These are phyloP conservation scores for Trebouxia gelatinosa DNA, from an alignment of 163 green algal species.

Conservation along the genomic window DNA sequence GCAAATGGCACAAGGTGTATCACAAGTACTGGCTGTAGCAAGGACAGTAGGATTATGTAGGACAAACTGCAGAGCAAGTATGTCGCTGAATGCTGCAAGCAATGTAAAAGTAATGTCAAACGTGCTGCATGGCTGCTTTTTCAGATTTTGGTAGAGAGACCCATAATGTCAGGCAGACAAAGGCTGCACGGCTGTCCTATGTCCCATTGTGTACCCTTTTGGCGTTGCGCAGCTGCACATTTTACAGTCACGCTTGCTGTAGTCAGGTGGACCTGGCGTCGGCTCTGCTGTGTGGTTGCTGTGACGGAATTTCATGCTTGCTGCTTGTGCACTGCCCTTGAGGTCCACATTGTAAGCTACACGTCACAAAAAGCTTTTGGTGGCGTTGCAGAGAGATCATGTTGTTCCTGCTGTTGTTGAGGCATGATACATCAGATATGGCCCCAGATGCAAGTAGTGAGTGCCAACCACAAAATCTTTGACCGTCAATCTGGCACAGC, in stretches of 20 bases:
- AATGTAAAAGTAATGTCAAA: not conserved
- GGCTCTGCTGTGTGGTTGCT: not conserved
- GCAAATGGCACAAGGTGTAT: too few species aligned
- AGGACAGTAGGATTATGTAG: not conserved
- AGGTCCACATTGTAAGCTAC: slow-evolving; percentile 24
- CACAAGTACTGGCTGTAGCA: too few species aligned
- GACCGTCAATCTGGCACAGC: not conserved
- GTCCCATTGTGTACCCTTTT: slow-evolving; percentile 14
- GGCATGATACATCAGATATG: not conserved
- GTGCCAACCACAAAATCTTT: not conserved
- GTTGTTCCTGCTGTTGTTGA: not conserved
- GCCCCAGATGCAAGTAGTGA: not conserved
- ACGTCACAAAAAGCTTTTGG: not conserved
- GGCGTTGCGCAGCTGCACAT: not conserved
- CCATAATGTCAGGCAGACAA: too few species aligned
- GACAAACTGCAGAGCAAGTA: not conserved
- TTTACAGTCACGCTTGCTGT: not conserved
- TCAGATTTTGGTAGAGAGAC: not conserved
- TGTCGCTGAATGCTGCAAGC: not conserved
- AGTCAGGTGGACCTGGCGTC: slow-evolving; percentile 10
- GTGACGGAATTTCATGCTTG: slow-evolving; percentile 23
- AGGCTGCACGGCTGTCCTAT: not conserved
- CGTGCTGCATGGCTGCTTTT: not conserved
- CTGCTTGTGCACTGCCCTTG: not conserved
- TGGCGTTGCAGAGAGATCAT: not conserved